Evolutionary conservation across 2,329 filamentous ascomycete species (phyloP).

Genomic region (Penicillium sp.): DNA sequence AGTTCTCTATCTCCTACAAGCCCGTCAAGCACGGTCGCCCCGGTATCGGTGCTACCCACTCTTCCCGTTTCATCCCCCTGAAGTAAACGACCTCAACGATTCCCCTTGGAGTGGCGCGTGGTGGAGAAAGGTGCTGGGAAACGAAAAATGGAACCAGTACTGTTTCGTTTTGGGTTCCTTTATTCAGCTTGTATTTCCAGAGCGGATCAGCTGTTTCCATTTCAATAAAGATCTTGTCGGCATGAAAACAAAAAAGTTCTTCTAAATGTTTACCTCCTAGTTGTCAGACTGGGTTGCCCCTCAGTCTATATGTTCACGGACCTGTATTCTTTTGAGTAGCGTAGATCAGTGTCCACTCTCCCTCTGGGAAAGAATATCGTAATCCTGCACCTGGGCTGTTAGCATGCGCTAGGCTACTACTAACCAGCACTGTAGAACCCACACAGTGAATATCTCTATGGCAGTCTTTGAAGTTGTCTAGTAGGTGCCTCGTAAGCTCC

Average conservation of each 20-base stretch:
- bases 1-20: slow-evolving; percentile 99
- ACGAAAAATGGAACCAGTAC: slow-evolving; percentile 38
- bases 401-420: no score
- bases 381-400: no score
- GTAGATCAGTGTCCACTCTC: no score
- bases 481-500: no score
- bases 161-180: slow-evolving; percentile 37
- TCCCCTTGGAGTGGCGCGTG: slow-evolving; percentile 43
- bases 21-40: slow-evolving; percentile 99
- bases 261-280: not conserved
- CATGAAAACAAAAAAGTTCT: slow-evolving; percentile 30
- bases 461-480: no score
- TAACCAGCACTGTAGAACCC: no score
- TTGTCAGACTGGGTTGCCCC: not conserved
- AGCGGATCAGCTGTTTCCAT: slow-evolving; percentile 45
- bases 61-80: slow-evolving; percentile 99
- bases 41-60: slow-evolving; percentile 99
- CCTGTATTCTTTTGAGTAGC: not conserved
- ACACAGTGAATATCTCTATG: no score
- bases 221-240: slow-evolving; percentile 46
- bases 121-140: slow-evolving; percentile 41
- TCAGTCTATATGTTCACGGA: not conserved
- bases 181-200: slow-evolving; percentile 46
- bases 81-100: slow-evolving; percentile 71
- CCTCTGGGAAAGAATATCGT: no score